Base-by-base conservation (phyloP, 164 flowering plant species). In the Chloranthus sessilifolius region DNA sequence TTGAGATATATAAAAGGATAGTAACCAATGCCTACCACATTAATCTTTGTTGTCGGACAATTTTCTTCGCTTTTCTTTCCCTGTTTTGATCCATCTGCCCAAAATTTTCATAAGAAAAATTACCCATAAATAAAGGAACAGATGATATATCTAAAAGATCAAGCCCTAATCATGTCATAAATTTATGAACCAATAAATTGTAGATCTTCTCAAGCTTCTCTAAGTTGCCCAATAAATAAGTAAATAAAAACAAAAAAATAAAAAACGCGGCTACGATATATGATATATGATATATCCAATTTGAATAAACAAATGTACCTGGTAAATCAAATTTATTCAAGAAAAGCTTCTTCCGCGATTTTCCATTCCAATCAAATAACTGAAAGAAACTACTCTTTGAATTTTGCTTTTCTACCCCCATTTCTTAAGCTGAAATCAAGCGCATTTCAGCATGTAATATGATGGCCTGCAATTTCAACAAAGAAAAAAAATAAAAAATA, bases 291-390 rank as follows among this genome's bases (percentile, higher is more conserved):
- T n/a, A n/a, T n/a, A n/a, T n/a, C n/a, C n/a, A n/a, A 15, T 62
- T 0, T 1, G 5, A 20, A 15, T 29, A 12, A 21, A 16, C 11
- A 51, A 52, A 12, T 29, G 17, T 79, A 83, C 96, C 92, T 58
- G 82, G 73, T 43, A 70, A 51, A 59, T 81, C 85, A 28, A 83
- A 74, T 52, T 82, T 88, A 75, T 60, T 73, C 10, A 90, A 67
- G 59, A 82, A 88, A 29, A 92, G 62, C 66, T 85, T 92, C 75
- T 92, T 92, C 52, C 91, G 60, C 24, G 98, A 85, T 59, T 83
- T 88, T 9, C 75, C 75, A 62, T 77, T 85, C 96, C 98, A 88
- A 60, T 92, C 98, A 66, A 92, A 92, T 43, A 92, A 53, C 64
- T 92, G 90, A 50, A 85, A 68, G 48, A 92, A 85, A 20, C 90